Evolutionary conservation across 2,329 filamentous ascomycete genomes (phyloP).

Genomic region (Dactylonectria macrodidyma): DNA sequence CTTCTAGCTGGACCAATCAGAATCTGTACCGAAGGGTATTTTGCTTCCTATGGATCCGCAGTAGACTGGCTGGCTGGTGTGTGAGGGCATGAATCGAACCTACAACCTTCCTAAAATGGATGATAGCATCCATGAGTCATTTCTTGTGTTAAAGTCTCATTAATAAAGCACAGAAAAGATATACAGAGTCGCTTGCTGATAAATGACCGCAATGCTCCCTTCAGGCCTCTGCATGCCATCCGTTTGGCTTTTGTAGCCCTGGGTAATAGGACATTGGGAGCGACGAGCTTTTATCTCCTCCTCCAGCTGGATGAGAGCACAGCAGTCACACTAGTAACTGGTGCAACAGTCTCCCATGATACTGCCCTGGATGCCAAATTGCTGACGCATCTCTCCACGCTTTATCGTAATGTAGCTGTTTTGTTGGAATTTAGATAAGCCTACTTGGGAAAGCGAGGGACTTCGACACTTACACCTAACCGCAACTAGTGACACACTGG

Average conservation of each 20-base stretch:
- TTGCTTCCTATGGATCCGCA: too few species aligned
- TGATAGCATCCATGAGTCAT: too few species aligned
- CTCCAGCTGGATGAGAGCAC: slow-evolving; percentile 70
- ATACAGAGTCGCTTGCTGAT: too few species aligned
- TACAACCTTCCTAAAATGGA: too few species aligned
- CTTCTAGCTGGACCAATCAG: too few species aligned
- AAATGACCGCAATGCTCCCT: too few species aligned
- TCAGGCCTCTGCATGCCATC: slow-evolving; percentile 56
- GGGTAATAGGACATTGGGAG: slow-evolving; percentile 47
- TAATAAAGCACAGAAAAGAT: too few species aligned
- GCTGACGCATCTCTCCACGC: slow-evolving; percentile 66
- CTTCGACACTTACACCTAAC: slow-evolving; percentile 57
- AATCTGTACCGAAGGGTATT: too few species aligned
- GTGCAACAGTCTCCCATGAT: slow-evolving; percentile 65
- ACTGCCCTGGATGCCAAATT: slow-evolving; percentile 67
- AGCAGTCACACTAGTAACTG: slow-evolving; percentile 70
- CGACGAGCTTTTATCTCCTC: slow-evolving; percentile 62
- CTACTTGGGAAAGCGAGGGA: neutral
- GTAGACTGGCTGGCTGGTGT: too few species aligned
- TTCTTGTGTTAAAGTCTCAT: too few species aligned
- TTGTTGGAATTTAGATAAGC: neutral
- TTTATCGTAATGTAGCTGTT: slow-evolving; percentile 65
- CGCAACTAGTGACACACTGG: slow-evolving; percentile 57
- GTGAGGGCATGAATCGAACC: too few species aligned
- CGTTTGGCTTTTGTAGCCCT: slow-evolving; percentile 56